Base-by-base conservation (phyloP, 2,329 filamentous ascomycete genomes). In the Thelonectria discophora region DNA sequence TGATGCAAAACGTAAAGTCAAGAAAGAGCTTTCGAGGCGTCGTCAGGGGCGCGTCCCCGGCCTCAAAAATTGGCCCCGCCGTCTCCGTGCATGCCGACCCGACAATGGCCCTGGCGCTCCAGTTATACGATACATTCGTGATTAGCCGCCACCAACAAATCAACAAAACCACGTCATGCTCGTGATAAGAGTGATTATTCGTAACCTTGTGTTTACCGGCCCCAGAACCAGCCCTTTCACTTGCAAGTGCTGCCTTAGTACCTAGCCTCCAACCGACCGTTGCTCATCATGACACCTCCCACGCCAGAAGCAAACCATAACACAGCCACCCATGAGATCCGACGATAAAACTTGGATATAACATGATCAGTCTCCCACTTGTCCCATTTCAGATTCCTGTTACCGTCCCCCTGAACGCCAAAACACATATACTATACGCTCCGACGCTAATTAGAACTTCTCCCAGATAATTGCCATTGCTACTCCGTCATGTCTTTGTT, bases 401-500 rank as follows among this genome's bases (percentile, higher is more conserved):
- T 52, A 49, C 45, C 34, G 62, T 65, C 65, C 45, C 64, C 63
- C 32, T 62, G 50, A 56, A 67, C 52, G 60, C 68, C 66, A 54
- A 55, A 67, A 60, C 49, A 47, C 55, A 56, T 59, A 13, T 37
- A 37, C 59, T 64, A 60, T 43, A 51, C 63, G 68, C 70, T 68
- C 70, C 70, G 50, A 52, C 70, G 70, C 70, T 72, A 72, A 72
- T 42, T 40, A 55, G 40, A 51, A 70, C 60, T 67, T 62, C 62
- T 50, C 57, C 67, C 67, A 65, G 66, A 32, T 56, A 55, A 55
- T 48, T 57, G 17, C 55, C 62, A 66, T 68, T 45, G 39, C 61
- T 30, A 37, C 60, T 62, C 39, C 55, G 24, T 51, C 59, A 30
- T 18, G 54, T 47, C 48, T 61, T 52, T 58, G 40, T 8, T 40